These are phyloP conservation scores for Spinellus fusiger DNA, from an alignment of 192 early-diverging fungal genomes.

Conservation along the genomic window DNA sequence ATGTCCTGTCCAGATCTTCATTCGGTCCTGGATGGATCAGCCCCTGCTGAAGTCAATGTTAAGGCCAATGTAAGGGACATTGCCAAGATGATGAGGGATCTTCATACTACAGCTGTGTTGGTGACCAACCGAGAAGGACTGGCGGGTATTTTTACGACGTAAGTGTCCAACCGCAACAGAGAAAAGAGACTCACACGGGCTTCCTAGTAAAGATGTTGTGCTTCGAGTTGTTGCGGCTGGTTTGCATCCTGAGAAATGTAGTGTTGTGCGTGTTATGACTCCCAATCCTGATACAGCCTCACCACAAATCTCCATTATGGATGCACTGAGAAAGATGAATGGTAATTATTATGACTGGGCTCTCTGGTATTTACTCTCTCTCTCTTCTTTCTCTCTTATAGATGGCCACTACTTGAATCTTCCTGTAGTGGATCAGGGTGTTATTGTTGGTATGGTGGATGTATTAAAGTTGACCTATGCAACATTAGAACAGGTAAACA, in stretches of 20 bases:
- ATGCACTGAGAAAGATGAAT: slow-evolving; percentile 82
- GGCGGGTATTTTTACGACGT: slow-evolving; percentile 82
- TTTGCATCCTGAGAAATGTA: slow-evolving; percentile 82
- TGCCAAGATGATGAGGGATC: slow-evolving; percentile 67
- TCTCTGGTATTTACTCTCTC: background rate
- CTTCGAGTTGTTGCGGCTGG: slow-evolving; percentile 84
- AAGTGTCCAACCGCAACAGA: background rate
- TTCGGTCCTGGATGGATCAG: slow-evolving; percentile 67
- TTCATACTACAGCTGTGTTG: slow-evolving; percentile 68
- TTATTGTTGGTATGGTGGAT: slow-evolving; percentile 74
- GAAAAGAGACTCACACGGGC: background rate
- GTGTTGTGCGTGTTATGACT: slow-evolving; percentile 96
- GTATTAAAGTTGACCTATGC: slow-evolving; percentile 79
- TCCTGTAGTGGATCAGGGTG: slow-evolving; percentile 67
- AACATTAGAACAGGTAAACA: slow-evolving; percentile 71
- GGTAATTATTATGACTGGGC: slow-evolving; percentile 28
- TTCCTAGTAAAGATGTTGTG: slow-evolving; percentile 62
- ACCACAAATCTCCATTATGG: slow-evolving; percentile 67
- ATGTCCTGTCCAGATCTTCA: slow-evolving; percentile 91
- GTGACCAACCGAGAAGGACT: slow-evolving; percentile 69
- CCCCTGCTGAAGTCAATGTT: slow-evolving; percentile 56
- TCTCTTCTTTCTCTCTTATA: slow-evolving; percentile 9
- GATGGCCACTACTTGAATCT: slow-evolving; percentile 82
- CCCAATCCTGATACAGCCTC: slow-evolving; percentile 79
- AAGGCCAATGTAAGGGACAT: slow-evolving; percentile 66